Conservation (phyloP, 768 basidiomycete genomes). For the Hortiboletus flavorubellus region DNA sequence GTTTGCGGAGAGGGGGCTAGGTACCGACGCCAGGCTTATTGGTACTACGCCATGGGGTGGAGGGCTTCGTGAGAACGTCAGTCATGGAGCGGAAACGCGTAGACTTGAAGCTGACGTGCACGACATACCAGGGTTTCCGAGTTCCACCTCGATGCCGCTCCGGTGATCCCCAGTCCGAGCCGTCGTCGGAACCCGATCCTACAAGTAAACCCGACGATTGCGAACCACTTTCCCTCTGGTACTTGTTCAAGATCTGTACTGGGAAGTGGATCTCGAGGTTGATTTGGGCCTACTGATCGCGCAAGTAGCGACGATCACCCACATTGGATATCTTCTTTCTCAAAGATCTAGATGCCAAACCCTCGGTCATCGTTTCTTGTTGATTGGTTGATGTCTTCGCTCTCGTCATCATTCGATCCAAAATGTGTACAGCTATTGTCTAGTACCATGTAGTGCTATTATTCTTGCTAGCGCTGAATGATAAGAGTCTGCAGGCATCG, state of each 20-base stretch:
- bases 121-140: slow-evolving; percentile 32
- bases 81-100: not conserved
- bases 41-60: slow-evolving; percentile 89
- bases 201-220: slow-evolving; percentile 30
- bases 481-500: not conserved
- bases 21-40: slow-evolving; percentile 65
- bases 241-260: slow-evolving; percentile 7
- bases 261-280: slow-evolving; percentile 17
- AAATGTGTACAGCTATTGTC: not conserved
- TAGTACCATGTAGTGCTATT: not conserved
- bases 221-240: slow-evolving; percentile 11
- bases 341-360: not conserved
- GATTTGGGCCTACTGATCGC: slow-evolving; percentile 13
- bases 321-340: not conserved
- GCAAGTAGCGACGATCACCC: not conserved
- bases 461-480: not conserved
- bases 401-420: not conserved
- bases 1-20: slow-evolving; percentile 79
- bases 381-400: not conserved
- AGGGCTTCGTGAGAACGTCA: slow-evolving; percentile 68
- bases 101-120: not conserved
- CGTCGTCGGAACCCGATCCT: slow-evolving; percentile 17
- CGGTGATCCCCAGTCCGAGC: slow-evolving; percentile 1
- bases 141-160: slow-evolving; percentile 39
- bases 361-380: not conserved